Evolutionary conservation across 1,139 yeast species (phyloP), one percentile per base, ranked within the genome.

Genomic region (Geotrichum bryndzae): DNA sequence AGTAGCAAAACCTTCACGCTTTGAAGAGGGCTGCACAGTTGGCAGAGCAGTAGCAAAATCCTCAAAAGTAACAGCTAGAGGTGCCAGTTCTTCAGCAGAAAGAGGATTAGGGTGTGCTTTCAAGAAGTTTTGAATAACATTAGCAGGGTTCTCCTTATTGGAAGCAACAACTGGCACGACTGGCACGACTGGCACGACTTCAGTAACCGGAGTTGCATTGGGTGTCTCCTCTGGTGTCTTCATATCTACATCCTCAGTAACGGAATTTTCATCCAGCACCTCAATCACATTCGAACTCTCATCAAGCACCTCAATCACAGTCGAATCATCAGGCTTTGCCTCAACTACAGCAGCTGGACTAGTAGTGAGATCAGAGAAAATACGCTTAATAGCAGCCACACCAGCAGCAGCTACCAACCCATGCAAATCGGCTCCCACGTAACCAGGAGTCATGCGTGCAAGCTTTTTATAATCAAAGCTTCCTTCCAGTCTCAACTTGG

Each of bases 1-100:
- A 0, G 99, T 95, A 1, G 99, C 97, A 76, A 94, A 95, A 0
- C 99, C 99, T 79, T 94, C 99, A 73, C 99, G 86, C 72, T 92
- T 94, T 1, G 97, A 96, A 0, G 97, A 90, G 15, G 99, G 99
- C 76, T 95, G 99, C 50, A 94, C 88, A 0, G 94, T 85, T 1
- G 99, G 98, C 54, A 94, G 76, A 0, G 98, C 98, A 6, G 82
- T 80, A 54, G 88, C 68, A 72, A 95, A 94, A 73, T 94, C 99
- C 18, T 83, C 86, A 67, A 85, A 86, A 1, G 83, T 85, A 59
- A 94, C 92, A 1, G 87, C 80, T 58, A 94, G 77, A 13, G 91
- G 90, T 15, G 79, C 85, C 45, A 95, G 79, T 72, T 94, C 96
- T 53, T 86, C 87, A 0, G 81, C 79, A 0, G 90, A 83, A 60